phyloP scores from a whole-genome alignment of 257 asterid species.

The Nicotiana knightiana region DNA sequence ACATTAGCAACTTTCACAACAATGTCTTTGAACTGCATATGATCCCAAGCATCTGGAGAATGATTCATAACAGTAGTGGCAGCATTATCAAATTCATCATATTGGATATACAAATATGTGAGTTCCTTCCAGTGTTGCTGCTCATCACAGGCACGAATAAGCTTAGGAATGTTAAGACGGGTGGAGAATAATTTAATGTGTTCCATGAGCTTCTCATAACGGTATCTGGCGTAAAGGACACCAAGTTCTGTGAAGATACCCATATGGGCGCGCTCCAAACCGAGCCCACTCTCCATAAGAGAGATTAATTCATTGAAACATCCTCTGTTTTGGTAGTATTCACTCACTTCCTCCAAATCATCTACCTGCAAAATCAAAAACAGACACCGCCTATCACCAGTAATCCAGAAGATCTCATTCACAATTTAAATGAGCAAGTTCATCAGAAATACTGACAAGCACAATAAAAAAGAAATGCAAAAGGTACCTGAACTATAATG shows the following conservation, averaged over 20 bases:
- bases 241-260: conserved; percentile 97
- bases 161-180: conserved; percentile 91
- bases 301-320: conserved; percentile 96
- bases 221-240: conserved; percentile 92
- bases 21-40: conserved; percentile 95
- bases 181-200: conserved; percentile 89
- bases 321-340: conserved; percentile 92
- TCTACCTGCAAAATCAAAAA: conserved; percentile 55
- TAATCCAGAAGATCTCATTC: neutral
- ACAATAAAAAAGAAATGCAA: neutral
- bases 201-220: conserved; percentile 97
- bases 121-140: conserved; percentile 97
- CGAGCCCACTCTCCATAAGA: conserved; percentile 97
- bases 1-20: conserved; percentile 95
- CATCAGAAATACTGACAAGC: neutral
- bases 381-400: neutral
- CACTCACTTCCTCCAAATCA: conserved; percentile 98
- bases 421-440: neutral
- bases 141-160: conserved; percentile 96
- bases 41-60: conserved; percentile 99
- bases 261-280: conserved; percentile 99
- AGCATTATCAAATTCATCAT: conserved; percentile 97
- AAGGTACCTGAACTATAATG: conserved; percentile 48
- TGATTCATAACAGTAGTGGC: conserved; percentile 99
- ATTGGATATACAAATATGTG: conserved; percentile 80